A percentile compares a stretch with the other conserved stretches of the same genome.
phyloP scores from a whole-genome alignment of 495 filamentous ascomycete genomes.

The Penicillium fimorum region DNA sequence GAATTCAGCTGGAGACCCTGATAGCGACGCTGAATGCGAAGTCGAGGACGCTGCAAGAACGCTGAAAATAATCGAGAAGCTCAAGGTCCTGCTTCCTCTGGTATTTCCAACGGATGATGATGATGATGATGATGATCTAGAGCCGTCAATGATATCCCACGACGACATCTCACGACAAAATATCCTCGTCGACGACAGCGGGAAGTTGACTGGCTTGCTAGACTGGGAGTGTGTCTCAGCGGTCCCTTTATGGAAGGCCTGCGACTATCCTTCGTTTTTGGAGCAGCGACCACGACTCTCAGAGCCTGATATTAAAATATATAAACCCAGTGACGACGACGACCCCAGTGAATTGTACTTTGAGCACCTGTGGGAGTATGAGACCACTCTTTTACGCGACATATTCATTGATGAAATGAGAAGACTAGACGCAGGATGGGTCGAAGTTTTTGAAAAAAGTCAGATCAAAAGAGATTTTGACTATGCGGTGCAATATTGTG shows the following conservation, averaged over 20 bases:
- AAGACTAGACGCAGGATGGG: conserved; percentile 19
- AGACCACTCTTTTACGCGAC: conserved; percentile 33
- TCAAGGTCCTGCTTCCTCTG: conserved; percentile 1
- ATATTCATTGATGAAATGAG: conserved; percentile 35
- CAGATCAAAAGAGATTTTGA: conserved; percentile 16
- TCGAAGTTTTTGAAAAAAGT: conserved; percentile 10
- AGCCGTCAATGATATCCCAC: conserved; percentile 25
- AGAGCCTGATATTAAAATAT: conserved; percentile 29
- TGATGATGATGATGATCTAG: too few species aligned
- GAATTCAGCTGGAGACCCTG: conserved; percentile 5
- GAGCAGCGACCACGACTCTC: conserved; percentile 17
- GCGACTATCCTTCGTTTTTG: conserved; percentile 46
- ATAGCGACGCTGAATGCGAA: conserved; percentile 3
- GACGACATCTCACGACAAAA: conserved; percentile 49
- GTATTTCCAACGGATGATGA: neutral
- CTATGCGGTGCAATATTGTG: neutral
- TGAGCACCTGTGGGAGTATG: conserved; percentile 28
- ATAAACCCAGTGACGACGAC: conserved; percentile 20
- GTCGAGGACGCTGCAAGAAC: conserved; percentile 3
- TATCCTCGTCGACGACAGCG: conserved; percentile 47
- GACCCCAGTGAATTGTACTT: conserved; percentile 24
- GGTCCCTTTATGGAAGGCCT: conserved; percentile 47
- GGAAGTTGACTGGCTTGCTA: conserved; percentile 45
- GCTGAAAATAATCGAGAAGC: conserved; percentile 1
- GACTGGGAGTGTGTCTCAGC: conserved; percentile 56